phyloP scores from a whole-genome alignment of 2,329 filamentous ascomycete species.

The Paradendryphiella salina region DNA sequence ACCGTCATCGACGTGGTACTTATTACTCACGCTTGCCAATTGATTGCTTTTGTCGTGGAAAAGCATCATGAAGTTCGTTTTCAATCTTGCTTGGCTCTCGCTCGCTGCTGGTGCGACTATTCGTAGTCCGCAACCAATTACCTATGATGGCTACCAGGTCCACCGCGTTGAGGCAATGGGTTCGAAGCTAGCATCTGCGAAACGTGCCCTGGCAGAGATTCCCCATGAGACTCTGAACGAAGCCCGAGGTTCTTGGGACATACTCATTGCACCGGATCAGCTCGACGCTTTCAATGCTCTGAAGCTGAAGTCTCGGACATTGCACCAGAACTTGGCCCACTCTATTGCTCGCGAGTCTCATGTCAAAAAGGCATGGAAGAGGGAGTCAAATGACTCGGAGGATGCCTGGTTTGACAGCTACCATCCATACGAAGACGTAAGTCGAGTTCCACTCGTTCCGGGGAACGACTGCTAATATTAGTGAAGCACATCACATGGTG shows the following conservation, averaged over 20 bases:
- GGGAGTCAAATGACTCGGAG: constrained; percentile 22
- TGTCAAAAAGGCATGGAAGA: constrained; percentile 48
- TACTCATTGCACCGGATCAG: constrained; percentile 49
- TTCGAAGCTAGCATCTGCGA: constrained; percentile 36
- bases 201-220: constrained; percentile 43
- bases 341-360: constrained; percentile 49
- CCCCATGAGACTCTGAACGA: constrained; percentile 47
- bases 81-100: constrained; percentile 20
- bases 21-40: background rate
- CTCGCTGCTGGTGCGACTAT: constrained; percentile 22
- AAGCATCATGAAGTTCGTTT: constrained; percentile 20
- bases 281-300: constrained; percentile 47
- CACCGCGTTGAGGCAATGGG: constrained; percentile 45
- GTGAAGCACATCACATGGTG: constrained; percentile 21
- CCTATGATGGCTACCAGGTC: constrained; percentile 50
- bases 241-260: constrained; percentile 44
- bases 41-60: background rate
- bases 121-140: constrained; percentile 27
- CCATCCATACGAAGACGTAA: constrained; percentile 37
- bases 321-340: constrained; percentile 52
- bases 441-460: background rate
- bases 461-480: background rate
- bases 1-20: background rate
- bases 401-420: constrained; percentile 40
- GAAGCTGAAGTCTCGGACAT: constrained; percentile 40